These are phyloP conservation scores for Ricinus communis DNA, from an alignment of 345 rosid genomes.

Conservation along the genomic window DNA sequence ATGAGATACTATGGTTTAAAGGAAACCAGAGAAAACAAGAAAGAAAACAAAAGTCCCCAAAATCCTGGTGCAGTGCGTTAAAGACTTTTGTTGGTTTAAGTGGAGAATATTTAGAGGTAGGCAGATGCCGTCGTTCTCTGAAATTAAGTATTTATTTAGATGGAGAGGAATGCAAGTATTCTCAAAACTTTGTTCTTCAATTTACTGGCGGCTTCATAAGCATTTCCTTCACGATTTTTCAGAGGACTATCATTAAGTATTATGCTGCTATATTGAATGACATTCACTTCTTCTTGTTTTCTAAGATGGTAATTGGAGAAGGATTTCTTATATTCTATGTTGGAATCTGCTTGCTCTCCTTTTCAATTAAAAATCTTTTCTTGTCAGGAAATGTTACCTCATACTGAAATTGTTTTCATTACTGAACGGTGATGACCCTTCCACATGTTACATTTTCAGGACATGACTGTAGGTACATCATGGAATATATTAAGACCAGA, in stretches of 20 bases:
- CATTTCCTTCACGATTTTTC: not conserved
- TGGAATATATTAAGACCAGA: constrained; percentile 97
- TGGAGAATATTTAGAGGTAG: not conserved
- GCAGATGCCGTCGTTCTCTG: not conserved
- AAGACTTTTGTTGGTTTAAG: not conserved
- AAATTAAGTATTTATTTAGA: too few species aligned
- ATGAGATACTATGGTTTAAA: too few species aligned
- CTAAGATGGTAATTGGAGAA: not conserved
- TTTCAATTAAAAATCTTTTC: not conserved
- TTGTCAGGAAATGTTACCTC: not conserved
- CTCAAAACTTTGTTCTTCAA: too few species aligned
- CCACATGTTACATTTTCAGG: constrained; percentile 42
- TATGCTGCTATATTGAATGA: not conserved
- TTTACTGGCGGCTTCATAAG: not conserved
- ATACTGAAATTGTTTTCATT: not conserved
- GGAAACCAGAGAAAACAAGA: too few species aligned
- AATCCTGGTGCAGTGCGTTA: not conserved
- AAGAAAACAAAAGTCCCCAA: not conserved
- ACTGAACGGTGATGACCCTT: not conserved
- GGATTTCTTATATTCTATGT: not conserved
- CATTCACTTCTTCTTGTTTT: not conserved
- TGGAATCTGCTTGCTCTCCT: not conserved
- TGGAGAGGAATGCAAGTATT: too few species aligned
- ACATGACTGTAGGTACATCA: constrained; percentile 95
- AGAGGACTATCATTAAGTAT: not conserved